Conservation (phyloP, 2,329 filamentous ascomycete species). For the Hirsutella thompsonii region DNA sequence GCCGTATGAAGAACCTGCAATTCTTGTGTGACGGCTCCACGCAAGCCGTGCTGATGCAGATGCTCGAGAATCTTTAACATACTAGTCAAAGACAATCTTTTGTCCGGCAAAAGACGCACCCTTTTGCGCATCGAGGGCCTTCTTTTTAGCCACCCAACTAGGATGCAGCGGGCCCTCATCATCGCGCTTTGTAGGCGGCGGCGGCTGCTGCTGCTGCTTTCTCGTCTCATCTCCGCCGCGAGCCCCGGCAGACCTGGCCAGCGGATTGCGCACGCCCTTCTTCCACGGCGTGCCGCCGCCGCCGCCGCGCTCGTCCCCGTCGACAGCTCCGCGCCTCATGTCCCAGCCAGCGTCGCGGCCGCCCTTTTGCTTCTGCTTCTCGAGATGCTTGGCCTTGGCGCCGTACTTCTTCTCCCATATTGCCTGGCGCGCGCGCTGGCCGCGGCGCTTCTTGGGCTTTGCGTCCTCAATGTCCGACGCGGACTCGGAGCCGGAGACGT, state of each 20-base stretch:
- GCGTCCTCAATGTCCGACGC: constrained; percentile 54
- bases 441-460: constrained; percentile 57
- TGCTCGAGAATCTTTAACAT: no score
- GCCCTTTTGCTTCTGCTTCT: constrained; percentile 21
- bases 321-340: constrained; percentile 40
- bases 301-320: constrained; percentile 22
- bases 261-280: constrained; percentile 30
- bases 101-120: constrained; percentile 8
- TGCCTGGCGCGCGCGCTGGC: constrained; percentile 64
- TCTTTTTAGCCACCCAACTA: constrained; percentile 13
- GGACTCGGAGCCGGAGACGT: constrained; percentile 63
- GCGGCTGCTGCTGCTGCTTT: no score
- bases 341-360: constrained; percentile 44
- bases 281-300: constrained; percentile 36
- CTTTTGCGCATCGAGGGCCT: constrained; percentile 10
- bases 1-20: no score
- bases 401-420: constrained; percentile 77
- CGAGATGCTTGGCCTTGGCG: constrained; percentile 53
- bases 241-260: constrained; percentile 8
- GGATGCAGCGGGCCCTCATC: constrained; percentile 42
- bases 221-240: constrained; percentile 5
- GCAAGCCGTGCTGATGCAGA: no score
- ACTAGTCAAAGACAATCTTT: constrained; percentile 13
- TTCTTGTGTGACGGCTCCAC: no score
- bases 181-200: constrained; percentile 23